Evolutionary conservation across 768 basidiomycete species (phyloP).

Genomic region (Antrodiella citrinella): DNA sequence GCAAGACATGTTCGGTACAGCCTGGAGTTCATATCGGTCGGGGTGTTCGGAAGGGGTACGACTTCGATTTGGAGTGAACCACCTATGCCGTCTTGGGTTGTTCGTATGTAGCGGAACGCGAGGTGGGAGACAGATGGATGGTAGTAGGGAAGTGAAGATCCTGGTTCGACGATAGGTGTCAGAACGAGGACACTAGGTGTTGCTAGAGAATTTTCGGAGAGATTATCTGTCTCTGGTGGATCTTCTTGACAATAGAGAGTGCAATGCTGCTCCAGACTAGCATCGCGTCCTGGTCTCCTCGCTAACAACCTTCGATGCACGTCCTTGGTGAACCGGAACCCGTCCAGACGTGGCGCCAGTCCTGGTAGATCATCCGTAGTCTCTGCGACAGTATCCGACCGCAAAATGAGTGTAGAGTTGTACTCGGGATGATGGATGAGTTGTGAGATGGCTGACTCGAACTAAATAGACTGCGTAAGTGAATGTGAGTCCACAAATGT

Average conservation of each 20-base stretch:
- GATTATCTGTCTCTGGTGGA: constrained; percentile 8
- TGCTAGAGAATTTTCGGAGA: background rate
- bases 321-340: constrained; percentile 34
- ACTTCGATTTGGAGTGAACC: constrained; percentile 47
- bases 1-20: constrained; percentile 76
- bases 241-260: constrained; percentile 43
- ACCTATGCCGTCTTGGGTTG: background rate
- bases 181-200: constrained; percentile 38
- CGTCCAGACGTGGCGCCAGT: constrained; percentile 30
- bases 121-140: constrained; percentile 78
- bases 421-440: constrained; percentile 87
- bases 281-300: constrained; percentile 70
- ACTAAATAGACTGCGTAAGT: constrained; percentile 35
- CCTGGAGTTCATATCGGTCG: constrained; percentile 48
- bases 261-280: constrained; percentile 67
- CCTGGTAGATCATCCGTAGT: constrained; percentile 21
- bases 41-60: constrained; percentile 36
- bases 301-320: constrained; percentile 69
- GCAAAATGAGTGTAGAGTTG: constrained; percentile 84
- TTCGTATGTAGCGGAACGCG: constrained; percentile 65
- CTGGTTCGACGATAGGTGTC: constrained; percentile 44
- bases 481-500: background rate
- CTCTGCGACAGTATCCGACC: constrained; percentile 61
- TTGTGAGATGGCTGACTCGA: constrained; percentile 61
- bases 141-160: constrained; percentile 69